Percentiles rank a stretch among this genome's conserved stretches.
Evolutionary conservation across 2,329 filamentous ascomycete species (phyloP).

Genomic region (Cytospora piceicola): DNA sequence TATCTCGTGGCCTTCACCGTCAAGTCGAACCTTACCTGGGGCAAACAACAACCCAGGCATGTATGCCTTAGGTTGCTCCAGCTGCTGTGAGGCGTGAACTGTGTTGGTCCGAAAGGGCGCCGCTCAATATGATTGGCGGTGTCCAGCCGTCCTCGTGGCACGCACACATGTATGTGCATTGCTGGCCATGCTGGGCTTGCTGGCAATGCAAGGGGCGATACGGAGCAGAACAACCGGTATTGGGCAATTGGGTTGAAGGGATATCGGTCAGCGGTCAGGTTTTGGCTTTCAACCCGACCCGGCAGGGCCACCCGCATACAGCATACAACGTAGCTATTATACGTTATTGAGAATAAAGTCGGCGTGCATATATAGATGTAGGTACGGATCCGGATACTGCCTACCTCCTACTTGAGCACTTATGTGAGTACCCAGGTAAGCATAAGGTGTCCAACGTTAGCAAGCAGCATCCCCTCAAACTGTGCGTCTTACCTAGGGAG

Average conservation of each 20-base stretch:
- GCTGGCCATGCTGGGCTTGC: neutral
- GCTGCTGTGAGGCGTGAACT: neutral
- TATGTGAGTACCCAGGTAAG: too few species aligned
- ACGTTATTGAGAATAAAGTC: neutral
- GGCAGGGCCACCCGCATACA: neutral
- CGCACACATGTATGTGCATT: neutral
- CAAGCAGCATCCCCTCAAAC: neutral
- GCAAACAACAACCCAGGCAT: neutral
- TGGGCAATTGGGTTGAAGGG: neutral
- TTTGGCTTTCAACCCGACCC: neutral
- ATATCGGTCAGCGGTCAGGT: neutral
- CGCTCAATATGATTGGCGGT: neutral
- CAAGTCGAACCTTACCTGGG: neutral
- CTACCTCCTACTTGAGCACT: too few species aligned
- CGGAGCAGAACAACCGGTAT: neutral
- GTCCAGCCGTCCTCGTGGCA: constrained; percentile 1
- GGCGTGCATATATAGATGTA: neutral
- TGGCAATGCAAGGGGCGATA: neutral
- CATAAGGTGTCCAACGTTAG: too few species aligned
- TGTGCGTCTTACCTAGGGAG: neutral
- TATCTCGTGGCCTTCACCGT: neutral
- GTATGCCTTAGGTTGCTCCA: neutral
- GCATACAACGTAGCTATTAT: neutral
- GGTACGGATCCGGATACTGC: too few species aligned
- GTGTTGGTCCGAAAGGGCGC: neutral